A percentile compares a stretch with the other conserved stretches of the same genome.
Evolutionary conservation across 2,329 filamentous ascomycete genomes (phyloP).

Genomic region (Plectosphaerella cucumerina): DNA sequence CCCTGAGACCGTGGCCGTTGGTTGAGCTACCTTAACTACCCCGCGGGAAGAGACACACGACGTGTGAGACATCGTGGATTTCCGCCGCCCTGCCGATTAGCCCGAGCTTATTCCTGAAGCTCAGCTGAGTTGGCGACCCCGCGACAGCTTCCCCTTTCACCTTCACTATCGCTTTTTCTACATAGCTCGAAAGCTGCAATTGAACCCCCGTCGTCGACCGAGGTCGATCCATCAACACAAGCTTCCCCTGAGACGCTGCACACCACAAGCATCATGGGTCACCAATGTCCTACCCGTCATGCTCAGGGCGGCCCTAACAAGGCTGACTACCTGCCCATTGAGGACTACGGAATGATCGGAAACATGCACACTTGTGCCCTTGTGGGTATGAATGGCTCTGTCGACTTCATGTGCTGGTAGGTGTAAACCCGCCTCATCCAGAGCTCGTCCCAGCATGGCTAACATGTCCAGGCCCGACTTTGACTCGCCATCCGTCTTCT

Average conservation of each 20-base stretch:
- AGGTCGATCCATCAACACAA: too few relatives aligned
- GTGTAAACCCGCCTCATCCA: conserved; percentile 14
- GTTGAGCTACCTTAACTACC: too few relatives aligned
- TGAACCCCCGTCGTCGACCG: conserved; percentile 12
- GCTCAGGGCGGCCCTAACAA: conserved; percentile 18
- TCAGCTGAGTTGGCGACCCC: background rate
- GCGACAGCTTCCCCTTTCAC: background rate
- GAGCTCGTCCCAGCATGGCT: background rate
- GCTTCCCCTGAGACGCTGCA: background rate
- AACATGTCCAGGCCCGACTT: conserved; percentile 63
- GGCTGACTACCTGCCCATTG: conserved; percentile 57
- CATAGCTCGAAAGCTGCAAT: background rate
- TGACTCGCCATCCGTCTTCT: conserved; percentile 73
- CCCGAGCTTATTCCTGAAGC: too few relatives aligned
- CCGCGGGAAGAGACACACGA: too few relatives aligned
- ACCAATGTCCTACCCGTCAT: conserved; percentile 24
- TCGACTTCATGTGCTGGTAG: conserved; percentile 77
- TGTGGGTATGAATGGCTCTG: conserved; percentile 68
- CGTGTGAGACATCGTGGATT: too few relatives aligned
- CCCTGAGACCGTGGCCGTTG: too few relatives aligned
- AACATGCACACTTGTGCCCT: conserved; percentile 77
- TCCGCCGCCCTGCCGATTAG: too few relatives aligned
- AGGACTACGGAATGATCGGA: conserved; percentile 76
- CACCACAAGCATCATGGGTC: conserved; percentile 21
- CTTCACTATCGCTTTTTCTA: conserved; percentile 3